Base-by-base conservation (phyloP, 805 yeast genomes). In the Candida sanyiensis region DNA sequence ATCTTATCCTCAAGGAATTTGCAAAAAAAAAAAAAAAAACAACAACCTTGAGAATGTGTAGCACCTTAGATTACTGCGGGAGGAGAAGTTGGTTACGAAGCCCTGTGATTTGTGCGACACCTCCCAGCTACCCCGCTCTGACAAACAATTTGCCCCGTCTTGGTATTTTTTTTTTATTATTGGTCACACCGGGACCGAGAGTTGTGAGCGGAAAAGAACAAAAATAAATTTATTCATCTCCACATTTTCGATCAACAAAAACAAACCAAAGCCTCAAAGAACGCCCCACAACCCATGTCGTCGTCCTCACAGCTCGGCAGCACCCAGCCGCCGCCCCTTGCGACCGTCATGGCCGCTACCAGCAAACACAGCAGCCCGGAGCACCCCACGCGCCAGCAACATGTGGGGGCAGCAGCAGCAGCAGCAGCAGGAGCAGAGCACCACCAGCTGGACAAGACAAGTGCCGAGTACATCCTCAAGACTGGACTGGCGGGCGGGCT, bases 401-500 rank as follows among this genome's bases (percentile, higher is more conserved):
- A 12, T 9, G 26, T 23, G 26, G 26, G 9, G 9, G 26, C 26
- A 23, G 26, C 12, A 12, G 26, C 26, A 23, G 26, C 26, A 23
- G 26, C 26, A 23, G 9, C 26, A 23, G 26, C 26, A 23, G 29
- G 19, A 18, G 29, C 18, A 5, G 13, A 5, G 5, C 17, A 13
- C 29, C 22, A 29, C 33, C 33, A 29, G 7, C 33, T 29, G n/a
- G 33, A 29, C 23, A 29, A 29, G 19, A 19, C 75, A 37, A 78
- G 87, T 5, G 47, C 80, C 21, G 90, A 84, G 43, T 93, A 90
- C 60, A 78, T 93, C 13, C 43, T 86, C 26, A 71, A 87, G 45
- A 81, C 94, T 16, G 98, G 96, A 0, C 48, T 88, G 1, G 95
- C 98, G 0, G 98, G 98, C 15, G 98, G 98, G 3, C 51, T 85